phyloP scores from a whole-genome alignment of 179 eudicot species.

The Patellifolia procumbens region DNA sequence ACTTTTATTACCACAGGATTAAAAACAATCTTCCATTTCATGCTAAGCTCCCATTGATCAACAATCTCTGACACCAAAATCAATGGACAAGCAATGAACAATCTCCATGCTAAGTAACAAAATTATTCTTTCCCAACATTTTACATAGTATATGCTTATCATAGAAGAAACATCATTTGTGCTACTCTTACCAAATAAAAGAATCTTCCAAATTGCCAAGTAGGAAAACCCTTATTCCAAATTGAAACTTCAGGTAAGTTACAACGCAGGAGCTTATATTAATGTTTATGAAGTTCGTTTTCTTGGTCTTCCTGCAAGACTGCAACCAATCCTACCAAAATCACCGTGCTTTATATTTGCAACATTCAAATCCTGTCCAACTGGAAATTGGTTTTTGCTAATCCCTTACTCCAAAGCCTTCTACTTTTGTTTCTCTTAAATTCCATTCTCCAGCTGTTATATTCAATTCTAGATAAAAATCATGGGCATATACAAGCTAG shows the following conservation, averaged over 20 bases:
- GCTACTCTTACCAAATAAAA: too few species aligned
- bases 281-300: background rate
- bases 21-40: too few species aligned
- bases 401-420: background rate
- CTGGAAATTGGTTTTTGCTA: background rate
- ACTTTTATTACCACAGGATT: too few species aligned
- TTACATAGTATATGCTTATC: too few species aligned
- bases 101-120: too few species aligned
- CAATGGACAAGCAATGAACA: too few species aligned
- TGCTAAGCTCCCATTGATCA: too few species aligned
- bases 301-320: background rate
- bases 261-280: background rate
- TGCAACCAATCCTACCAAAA: background rate
- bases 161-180: too few species aligned
- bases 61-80: too few species aligned
- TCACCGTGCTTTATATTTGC: background rate
- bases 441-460: background rate
- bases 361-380: background rate
- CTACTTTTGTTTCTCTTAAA: background rate
- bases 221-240: background rate
- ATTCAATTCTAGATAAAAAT: background rate
- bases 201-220: too few species aligned
- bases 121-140: too few species aligned
- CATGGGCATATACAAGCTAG: slow-evolving; percentile 25
- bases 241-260: background rate